Base-by-base conservation (phyloP, 345 rosid genomes). In the Euphorbia lathyris region DNA sequence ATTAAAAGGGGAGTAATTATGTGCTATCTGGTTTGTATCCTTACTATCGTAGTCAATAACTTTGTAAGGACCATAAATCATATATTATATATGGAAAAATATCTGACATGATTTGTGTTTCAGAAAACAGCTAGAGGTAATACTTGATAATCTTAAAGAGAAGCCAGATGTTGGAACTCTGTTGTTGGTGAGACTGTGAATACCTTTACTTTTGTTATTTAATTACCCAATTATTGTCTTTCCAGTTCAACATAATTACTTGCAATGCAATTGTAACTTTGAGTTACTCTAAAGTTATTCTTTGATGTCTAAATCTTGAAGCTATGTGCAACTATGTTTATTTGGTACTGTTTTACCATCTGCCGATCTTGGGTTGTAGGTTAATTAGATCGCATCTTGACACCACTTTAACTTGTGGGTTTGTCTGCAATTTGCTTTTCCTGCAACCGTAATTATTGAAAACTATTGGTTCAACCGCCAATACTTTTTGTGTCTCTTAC, bases 71-170 rank as follows among this genome's bases (percentile, higher is more conserved):
- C 26, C 48, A 48, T 30, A 26, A 50, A 34, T 19, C 10, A 61
- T 45, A 47, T 65, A 22, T 20, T 64, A 22, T 13, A 63, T 43
- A 26, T 43, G 55, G 1, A 12, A 64, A 55, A 26, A 47, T 27
- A 36, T 65, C 20, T 27, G 8, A 29, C 40, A 9, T 48, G 57
- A 36, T 48, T 48, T 78, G 61, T 60, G 40, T 77, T 83, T 19
- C 87, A 95, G 97, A 86, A 92, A 88, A 79, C 99, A 95, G 74
- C 77, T 95, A 27, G 99, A 92, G 68, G 92, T 77, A 66, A 95
- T 95, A 78, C 91, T 95, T 50, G 83, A 83, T 50, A 87, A 84
- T 80, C 71, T 92, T 83, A 87, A 89, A 77, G 99, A 92, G 84
- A 95, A 90, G 84, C 97, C 99, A 29, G 99, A 86, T 77, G 99